Evolutionary conservation across 1,139 yeast genomes (phyloP).

Genomic region (Candida albicans): DNA sequence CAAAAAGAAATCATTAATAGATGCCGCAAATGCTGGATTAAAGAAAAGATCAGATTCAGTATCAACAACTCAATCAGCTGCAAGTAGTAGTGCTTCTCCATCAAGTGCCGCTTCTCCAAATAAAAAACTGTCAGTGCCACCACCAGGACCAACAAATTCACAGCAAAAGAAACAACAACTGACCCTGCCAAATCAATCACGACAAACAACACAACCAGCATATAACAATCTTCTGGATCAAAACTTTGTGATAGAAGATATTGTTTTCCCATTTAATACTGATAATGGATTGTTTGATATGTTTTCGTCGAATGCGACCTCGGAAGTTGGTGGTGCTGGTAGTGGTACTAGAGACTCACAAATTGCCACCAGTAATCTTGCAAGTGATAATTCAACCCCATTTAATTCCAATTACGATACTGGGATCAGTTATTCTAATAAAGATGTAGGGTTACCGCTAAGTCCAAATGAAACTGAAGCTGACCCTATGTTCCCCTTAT

Average conservation of each 20-base stretch:
- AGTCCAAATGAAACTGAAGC: constrained; percentile 16
- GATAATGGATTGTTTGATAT: constrained; percentile 31
- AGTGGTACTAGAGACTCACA: background rate
- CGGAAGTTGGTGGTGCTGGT: constrained; percentile 7
- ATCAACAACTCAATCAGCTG: constrained; percentile 4
- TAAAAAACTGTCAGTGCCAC: background rate
- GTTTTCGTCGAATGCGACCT: constrained; percentile 18
- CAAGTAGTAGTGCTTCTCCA: constrained; percentile 11
- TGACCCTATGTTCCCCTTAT: constrained; percentile 48
- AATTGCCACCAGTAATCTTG: constrained; percentile 3
- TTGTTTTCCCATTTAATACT: constrained; percentile 32
- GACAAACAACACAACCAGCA: background rate
- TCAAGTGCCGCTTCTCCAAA: constrained; percentile 8
- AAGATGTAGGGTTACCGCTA: no score
- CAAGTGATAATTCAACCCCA: constrained; percentile 6
- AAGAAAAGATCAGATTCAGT: constrained; percentile 11
- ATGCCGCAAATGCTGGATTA: constrained; percentile 23
- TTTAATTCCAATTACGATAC: background rate
- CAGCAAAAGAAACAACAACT: constrained; percentile 4
- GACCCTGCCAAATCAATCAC: constrained; percentile 4
- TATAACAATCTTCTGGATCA: constrained; percentile 5
- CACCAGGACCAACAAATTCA: constrained; percentile 5
- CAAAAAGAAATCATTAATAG: constrained; percentile 28
- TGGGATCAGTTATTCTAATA: no score
- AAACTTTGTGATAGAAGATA: constrained; percentile 36